Evolutionary conservation across 495 filamentous ascomycete species (phyloP).

Genomic region (Astrothelium subdiscretum): DNA sequence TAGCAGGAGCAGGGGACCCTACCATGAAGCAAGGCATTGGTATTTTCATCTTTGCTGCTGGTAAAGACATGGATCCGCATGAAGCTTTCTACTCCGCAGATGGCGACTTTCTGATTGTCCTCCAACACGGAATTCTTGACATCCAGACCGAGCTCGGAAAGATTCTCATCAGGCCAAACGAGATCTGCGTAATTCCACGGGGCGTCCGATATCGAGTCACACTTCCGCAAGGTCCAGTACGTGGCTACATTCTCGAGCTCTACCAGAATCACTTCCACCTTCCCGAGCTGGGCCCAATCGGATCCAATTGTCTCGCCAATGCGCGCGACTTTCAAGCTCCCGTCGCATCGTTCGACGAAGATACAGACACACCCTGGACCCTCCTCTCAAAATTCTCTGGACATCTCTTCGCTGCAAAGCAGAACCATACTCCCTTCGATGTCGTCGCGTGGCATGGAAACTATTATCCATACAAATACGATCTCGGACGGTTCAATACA

Average conservation of each 20-base stretch:
- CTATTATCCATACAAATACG: slow-evolving; percentile 83
- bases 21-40: slow-evolving; percentile 71
- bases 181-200: slow-evolving; percentile 80
- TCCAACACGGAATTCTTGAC: slow-evolving; percentile 72
- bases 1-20: slow-evolving; percentile 75
- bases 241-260: slow-evolving; percentile 80
- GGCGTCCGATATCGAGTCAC: slow-evolving; percentile 70
- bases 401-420: slow-evolving; percentile 59
- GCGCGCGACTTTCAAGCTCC: slow-evolving; percentile 81
- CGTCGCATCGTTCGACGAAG: slow-evolving; percentile 62
- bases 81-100: slow-evolving; percentile 83
- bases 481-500: slow-evolving; percentile 68
- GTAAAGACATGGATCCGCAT: slow-evolving; percentile 60
- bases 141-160: slow-evolving; percentile 78
- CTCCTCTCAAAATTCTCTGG: slow-evolving; percentile 72
- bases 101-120: slow-evolving; percentile 78
- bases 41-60: slow-evolving; percentile 72
- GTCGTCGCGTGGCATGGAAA: slow-evolving; percentile 73
- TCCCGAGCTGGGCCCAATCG: slow-evolving; percentile 82
- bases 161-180: slow-evolving; percentile 74
- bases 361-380: slow-evolving; percentile 39
- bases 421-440: slow-evolving; percentile 69
- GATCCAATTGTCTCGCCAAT: slow-evolving; percentile 78
- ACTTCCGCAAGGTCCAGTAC: slow-evolving; percentile 50
- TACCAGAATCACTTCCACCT: slow-evolving; percentile 78